A percentile compares a stretch with the other conserved stretches of the same genome.
These are phyloP conservation scores for Claviceps sp. DNA, from an alignment of 2,329 filamentous ascomycete species.

Conservation along the genomic window DNA sequence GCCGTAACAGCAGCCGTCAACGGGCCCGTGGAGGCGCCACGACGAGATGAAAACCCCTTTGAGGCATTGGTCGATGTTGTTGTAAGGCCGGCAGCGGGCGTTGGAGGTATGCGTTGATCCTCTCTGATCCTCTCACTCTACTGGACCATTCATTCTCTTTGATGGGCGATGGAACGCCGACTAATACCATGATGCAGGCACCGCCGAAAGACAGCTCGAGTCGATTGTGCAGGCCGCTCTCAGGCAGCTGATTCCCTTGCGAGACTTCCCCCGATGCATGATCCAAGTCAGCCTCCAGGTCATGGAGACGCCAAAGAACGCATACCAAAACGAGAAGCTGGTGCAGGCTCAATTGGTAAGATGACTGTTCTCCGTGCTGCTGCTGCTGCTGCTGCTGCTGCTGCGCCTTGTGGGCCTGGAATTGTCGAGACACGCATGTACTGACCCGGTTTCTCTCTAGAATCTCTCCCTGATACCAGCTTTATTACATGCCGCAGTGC, in stretches of 20 bases:
- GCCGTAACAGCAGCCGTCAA: conserved; percentile 78
- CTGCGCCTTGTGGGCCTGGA: not conserved
- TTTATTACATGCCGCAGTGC: conserved; percentile 64
- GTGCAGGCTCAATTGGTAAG: conserved; percentile 47
- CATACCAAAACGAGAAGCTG: conserved; percentile 47
- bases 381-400: not conserved
- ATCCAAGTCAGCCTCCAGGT: conserved; percentile 77
- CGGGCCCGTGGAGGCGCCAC: conserved; percentile 79
- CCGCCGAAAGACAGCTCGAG: conserved; percentile 72
- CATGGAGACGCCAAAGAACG: conserved; percentile 52
- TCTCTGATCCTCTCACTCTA: not conserved
- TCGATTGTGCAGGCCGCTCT: conserved; percentile 58
- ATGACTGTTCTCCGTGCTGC: not conserved
- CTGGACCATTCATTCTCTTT: not conserved
- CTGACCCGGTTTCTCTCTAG: conserved; percentile 26
- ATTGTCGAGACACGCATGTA: not conserved
- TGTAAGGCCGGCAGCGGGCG: conserved; percentile 71
- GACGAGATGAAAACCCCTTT: conserved; percentile 82
- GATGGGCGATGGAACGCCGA: not conserved
- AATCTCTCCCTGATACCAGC: conserved; percentile 70
- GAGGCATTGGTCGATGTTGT: conserved; percentile 85
- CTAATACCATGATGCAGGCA: conserved; percentile 29
- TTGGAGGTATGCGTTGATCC: conserved; percentile 47
- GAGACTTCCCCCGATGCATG: conserved; percentile 62
- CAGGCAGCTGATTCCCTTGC: conserved; percentile 59